Evolutionary conservation across 768 basidiomycete genomes (phyloP), one percentile per base, ranked within the genome.

Genomic region (Hericium coralloides): DNA sequence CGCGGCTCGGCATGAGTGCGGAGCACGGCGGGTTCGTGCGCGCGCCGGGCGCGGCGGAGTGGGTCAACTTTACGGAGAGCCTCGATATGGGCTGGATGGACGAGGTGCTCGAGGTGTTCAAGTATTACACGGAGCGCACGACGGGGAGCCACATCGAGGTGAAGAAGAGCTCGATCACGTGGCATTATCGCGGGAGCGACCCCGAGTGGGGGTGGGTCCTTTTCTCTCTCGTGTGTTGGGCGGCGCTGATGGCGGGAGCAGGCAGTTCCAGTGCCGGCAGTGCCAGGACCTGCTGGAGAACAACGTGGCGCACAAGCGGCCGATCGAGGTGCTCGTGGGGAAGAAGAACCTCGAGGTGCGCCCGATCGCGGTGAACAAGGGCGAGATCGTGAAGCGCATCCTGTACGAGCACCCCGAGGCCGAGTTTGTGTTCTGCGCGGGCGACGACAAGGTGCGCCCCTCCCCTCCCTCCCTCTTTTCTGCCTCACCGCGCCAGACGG

Each of bases 331-430:
- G 4, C 83, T 97, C 52, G 89, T 95, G 31, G 95, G 95, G 18
- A 99, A 99, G 79, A 98, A 98, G 84, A 98, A 98, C 70, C 77
- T 99, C 47, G 95, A 99, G 74, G 95, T 98, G 20, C 84, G 95
- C 59, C 95, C 94, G 4, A 79, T 95, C 36, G 93, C 94, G 1
- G 84, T 98, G 58, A 98, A 97, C 81, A 98, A 99, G 83, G 95
- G 95, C 53, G 95, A 98, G 76, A 98, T 98, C 66, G 95, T 98
- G 67, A 95, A 95, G 76, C 79, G 93, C 49, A 84, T 98, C 58
- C 68, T 97, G 56, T 98, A 95, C 78, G 76, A 85, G 70, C 87
- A 98, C 76, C 90, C 95, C 2, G 92, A 95, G 58, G 85, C 92
- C 48, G 92, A 97, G 68, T 94, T 98, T 66, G 79, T 98, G 69